Percentiles rank a stretch among this genome's conserved stretches.
These are phyloP conservation scores for Paramecium tetraurelia DNA, from an alignment of 73 alveolate species.

Conservation along the genomic window DNA sequence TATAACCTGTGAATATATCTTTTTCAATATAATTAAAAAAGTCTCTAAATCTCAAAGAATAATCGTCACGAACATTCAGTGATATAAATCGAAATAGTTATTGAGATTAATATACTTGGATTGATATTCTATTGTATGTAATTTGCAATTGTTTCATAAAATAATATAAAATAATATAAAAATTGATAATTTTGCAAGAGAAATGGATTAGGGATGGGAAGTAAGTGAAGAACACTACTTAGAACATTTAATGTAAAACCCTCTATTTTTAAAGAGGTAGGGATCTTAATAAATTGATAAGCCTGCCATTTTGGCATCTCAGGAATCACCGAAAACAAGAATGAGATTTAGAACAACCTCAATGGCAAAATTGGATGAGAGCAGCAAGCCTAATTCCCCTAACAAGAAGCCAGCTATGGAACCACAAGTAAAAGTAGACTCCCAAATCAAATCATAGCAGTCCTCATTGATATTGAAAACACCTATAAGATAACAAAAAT, in stretches of 20 bases:
- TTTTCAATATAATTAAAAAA: too few species aligned
- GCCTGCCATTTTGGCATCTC: neutral
- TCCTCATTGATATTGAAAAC: neutral
- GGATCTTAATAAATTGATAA: neutral
- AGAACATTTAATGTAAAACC: neutral
- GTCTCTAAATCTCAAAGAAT: neutral
- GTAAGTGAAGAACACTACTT: constrained; percentile 23
- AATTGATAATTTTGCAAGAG: neutral
- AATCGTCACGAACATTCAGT: neutral
- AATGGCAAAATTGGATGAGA: neutral
- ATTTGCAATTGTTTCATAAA: neutral
- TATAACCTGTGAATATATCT: neutral
- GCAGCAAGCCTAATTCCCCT: neutral
- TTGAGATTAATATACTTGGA: neutral
- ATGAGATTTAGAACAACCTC: constrained; percentile 42
- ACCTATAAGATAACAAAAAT: neutral
- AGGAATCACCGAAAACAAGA: neutral
- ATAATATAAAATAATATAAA: neutral
- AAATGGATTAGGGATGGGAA: constrained; percentile 47
- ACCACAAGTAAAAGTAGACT: neutral
- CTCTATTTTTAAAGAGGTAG: neutral
- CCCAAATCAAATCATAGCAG: neutral
- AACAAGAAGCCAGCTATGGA: neutral
- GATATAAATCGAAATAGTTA: too few species aligned
- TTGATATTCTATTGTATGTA: neutral